Evolutionary conservation across 2,329 filamentous ascomycete genomes (phyloP), one percentile per base, ranked within the genome.

Genomic region (Pseudocercospora ulei): DNA sequence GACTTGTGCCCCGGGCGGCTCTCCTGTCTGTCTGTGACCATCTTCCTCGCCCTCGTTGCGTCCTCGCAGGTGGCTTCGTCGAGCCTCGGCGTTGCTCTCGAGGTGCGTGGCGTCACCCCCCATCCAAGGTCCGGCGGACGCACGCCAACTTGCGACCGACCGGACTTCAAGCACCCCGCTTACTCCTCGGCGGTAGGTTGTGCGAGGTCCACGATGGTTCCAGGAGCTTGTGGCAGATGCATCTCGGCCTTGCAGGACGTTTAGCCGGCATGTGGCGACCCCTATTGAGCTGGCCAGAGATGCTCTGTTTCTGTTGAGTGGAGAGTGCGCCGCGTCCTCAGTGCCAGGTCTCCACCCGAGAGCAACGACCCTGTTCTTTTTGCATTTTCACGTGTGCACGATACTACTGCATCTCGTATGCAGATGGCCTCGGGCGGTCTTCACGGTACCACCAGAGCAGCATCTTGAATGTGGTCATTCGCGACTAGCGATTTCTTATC

Each of bases 71-170:
- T 37, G 46, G 26, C 39, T 35, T 20, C 26, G 7, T 19, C 7
- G 23, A n/a, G 28, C 23, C 37, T 35, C 39, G 29, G 28, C 35
- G 27, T 29, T 23, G 31, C 22, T 35, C 31, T 26, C 13, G 26
- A 33, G 39, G 36, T 29, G 23, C 25, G 44, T 47, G 44, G 44
- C 40, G 44, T 43, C 37, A 37, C 28, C 18, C 28, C 18, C 22
- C 33, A 38, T 42, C 36, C 39, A 39, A 39, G 40, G 31, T 38
- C 33, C 33, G 24, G 39, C 43, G 43, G 44, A 47, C 44, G 44
- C 40, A 43, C 43, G 38, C 38, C 31, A 41, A 39, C 29, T 37
- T 41, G 34, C 38, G 38, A 30, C 43, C 37, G 41, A 39, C 36
- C 35, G 33, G 18, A 22, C 28, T 36, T 17, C 38, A 31, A 26